Evolutionary conservation across 164 flowering plant species (phyloP), one percentile per base, ranked within the genome.

Genomic region (Saururus chinensis): DNA sequence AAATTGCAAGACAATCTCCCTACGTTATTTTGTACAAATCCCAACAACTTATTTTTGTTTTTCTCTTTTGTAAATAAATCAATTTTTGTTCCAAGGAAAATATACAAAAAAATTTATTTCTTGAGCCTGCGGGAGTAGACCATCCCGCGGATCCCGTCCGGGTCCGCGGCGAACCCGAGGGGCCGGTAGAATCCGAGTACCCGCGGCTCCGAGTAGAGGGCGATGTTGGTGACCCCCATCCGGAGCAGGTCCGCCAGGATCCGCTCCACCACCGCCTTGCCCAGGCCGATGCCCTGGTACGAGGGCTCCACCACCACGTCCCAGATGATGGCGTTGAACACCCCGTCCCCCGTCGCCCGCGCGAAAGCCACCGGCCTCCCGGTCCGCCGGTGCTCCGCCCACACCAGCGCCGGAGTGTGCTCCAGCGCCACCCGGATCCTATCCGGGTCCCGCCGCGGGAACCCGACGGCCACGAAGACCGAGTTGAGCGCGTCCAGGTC

Each of bases 251-350:
- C 84, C 22, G 65, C 74, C 4, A 88, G 56, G 68, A 93, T 14
- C 66, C 99, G 70, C 82, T 93, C 99, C 88, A 93, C 85, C 66
- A 93, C 79, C 2, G 88, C 99, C 69, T 88, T 93, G 57, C 99
- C 99, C 48, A 93, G 60, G 19, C 99, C 99, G 16, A 90, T 72
- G 69, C 99, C 96, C 66, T 90, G 99, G 61, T 77, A 88, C 51
- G 87, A 80, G 1, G 99, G 99, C 61, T 93, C 99, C 67, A 93
- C 99, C 58, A 93, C 97, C 60, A 93, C 99, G 68, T 90, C 99
- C 99, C 97, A 93, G 26, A 93, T 85, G 54, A 90, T 82, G 17
- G 97, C 89, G 63, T 93, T 93, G 79, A 93, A 93, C 14, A 90
- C 96, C 0, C 91, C 99, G 61, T 93, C 99, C 0, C 99, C 99